Conservation (phyloP, 2,329 filamentous ascomycete genomes). For the Purpureocillium takamizusanense region DNA sequence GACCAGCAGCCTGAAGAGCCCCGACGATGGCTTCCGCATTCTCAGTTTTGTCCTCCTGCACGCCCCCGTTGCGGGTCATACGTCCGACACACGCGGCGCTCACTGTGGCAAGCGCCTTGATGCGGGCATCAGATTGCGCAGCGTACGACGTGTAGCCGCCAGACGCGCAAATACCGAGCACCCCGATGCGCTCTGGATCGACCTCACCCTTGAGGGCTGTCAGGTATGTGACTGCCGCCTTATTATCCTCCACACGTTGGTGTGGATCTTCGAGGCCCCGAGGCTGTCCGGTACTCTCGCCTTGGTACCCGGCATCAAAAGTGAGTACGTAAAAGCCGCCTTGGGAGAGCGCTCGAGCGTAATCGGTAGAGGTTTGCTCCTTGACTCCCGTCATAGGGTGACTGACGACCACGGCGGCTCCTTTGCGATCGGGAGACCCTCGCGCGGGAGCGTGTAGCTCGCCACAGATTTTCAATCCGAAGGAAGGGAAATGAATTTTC, state of each 20-base stretch:
- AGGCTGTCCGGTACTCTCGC: conserved; percentile 23
- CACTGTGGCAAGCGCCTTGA: conserved; percentile 24
- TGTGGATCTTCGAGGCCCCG: conserved; percentile 26
- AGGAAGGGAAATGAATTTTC: too few species aligned
- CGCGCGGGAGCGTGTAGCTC: conserved; percentile 5
- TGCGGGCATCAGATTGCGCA: conserved; percentile 23
- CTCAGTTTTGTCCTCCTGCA: too few species aligned
- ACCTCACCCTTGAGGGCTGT: conserved; percentile 7
- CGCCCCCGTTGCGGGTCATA: conserved; percentile 10
- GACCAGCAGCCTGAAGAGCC: too few species aligned
- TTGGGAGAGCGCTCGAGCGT: background rate
- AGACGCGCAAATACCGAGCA: conserved; percentile 27
- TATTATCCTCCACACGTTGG: conserved; percentile 18
- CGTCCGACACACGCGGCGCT: conserved; percentile 18
- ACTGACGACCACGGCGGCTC: background rate
- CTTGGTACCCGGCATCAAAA: conserved; percentile 19
- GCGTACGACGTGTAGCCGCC: conserved; percentile 25
- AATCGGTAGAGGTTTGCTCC: background rate
- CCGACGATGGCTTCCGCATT: too few species aligned
- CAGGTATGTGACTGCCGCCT: conserved; percentile 23
- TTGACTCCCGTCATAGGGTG: background rate
- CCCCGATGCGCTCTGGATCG: conserved; percentile 21
- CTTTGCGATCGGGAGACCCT: conserved; percentile 4
- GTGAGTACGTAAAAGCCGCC: background rate
- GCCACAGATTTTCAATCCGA: background rate